phyloP scores from a whole-genome alignment of 768 basidiomycete genomes.

The Suillus clintonianus region DNA sequence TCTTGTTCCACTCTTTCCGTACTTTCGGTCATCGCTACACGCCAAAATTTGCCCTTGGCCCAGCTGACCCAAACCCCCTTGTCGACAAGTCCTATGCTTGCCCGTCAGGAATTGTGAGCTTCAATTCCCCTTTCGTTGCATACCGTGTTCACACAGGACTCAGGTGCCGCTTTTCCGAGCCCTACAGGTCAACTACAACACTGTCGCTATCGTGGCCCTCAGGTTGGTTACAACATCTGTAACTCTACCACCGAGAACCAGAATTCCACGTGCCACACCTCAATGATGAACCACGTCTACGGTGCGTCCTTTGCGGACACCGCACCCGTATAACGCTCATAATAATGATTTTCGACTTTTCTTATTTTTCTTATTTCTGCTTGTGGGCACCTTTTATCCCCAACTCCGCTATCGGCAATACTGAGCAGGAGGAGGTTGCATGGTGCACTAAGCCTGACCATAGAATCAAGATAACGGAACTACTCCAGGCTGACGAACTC shows the following conservation, averaged over 20 bases:
- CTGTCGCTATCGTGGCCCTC: slow-evolving; percentile 50
- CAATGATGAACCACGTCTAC: slow-evolving; percentile 55
- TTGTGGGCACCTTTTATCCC: slow-evolving; percentile 58
- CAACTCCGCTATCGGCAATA: slow-evolving; percentile 58
- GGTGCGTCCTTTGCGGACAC: slow-evolving; percentile 24
- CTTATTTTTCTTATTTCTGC: slow-evolving; percentile 59
- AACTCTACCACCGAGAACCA: slow-evolving; percentile 68
- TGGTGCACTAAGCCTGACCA: slow-evolving; percentile 69
- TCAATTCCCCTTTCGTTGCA: background rate
- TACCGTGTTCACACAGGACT: background rate
- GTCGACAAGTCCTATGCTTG: slow-evolving; percentile 46
- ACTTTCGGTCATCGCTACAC: slow-evolving; percentile 33
- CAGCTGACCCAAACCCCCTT: slow-evolving; percentile 51
- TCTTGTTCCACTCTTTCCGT: slow-evolving; percentile 50
- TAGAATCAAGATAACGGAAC: no score
- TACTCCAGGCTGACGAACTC: no score
- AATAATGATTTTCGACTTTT: slow-evolving; percentile 25
- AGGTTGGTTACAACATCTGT: slow-evolving; percentile 66
- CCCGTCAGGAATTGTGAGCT: slow-evolving; percentile 43
- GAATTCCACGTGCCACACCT: slow-evolving; percentile 68
- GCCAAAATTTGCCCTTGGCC: slow-evolving; percentile 31
- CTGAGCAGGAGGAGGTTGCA: slow-evolving; percentile 70
- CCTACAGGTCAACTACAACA: slow-evolving; percentile 50
- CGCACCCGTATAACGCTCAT: background rate
- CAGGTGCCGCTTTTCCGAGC: slow-evolving; percentile 36